Base-by-base conservation (phyloP, 495 filamentous ascomycete genomes). In the Lichenothelia convexa region DNA sequence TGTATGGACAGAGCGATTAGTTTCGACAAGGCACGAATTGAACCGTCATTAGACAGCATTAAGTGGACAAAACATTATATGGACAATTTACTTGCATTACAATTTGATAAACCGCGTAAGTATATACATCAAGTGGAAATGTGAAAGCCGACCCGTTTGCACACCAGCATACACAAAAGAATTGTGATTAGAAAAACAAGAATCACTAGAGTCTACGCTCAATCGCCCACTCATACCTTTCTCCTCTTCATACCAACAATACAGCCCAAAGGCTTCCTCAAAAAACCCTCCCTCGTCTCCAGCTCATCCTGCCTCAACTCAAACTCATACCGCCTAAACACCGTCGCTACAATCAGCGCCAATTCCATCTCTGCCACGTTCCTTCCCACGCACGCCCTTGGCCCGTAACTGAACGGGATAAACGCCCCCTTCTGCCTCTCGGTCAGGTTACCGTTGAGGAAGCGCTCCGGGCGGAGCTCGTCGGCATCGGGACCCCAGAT, bases 291-390 rank as follows among this genome's bases (percentile, higher is more conserved):
- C 30, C 75, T 61, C 0, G 80, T 89, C 53, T 81, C 66, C 73
- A 91, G 67, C 19, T 56, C 58, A 3, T 68, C 68, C 61, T 89
- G 78, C 45, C 74, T 54, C 30, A 87, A 51, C 45, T 70, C 62
- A 47, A 87, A 84, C 19, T 82, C 73, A 49, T 80, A 93, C 36
- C 78, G 55, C 19, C 72, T 55, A 52, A 78, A 80, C 50, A 86
- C 78, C 12, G 79, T 82, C 2, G 67, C 68, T 26, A 73, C 74
- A 39, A 91, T 89, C 33, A 86, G 64, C 43, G 76, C 73, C 58
- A 93, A 62, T 53, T 92, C 85, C 83, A 93, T 91, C 67, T 92
- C 85, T 0, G 85, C 85, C 15, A 93, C 78, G 51, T 86, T 89
- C 32, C 81, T 55, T 0, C 84, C 84, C 12, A 93, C 80, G 44